Evolutionary conservation across 2,329 filamentous ascomycete species (phyloP), one percentile per base, ranked within the genome.

Genomic region (Sarocladium kiliense): DNA sequence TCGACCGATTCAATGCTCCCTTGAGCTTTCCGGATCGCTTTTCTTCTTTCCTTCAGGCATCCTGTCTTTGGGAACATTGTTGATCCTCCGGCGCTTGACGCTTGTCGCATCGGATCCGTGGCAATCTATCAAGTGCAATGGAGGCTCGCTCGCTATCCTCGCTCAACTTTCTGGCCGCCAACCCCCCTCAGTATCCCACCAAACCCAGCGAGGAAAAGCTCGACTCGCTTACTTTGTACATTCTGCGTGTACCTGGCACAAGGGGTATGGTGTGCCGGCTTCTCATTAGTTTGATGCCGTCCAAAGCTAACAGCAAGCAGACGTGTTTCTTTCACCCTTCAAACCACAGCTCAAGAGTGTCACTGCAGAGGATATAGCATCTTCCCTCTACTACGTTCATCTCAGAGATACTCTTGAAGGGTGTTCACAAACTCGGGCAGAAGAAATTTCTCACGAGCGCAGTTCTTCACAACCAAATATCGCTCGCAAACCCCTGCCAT

Each of bases 361-460:
- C 59, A 95, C 91, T 0, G 86, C 83, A 44, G 87, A 92, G 67
- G 93, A 97, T 66, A 86, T 99, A 50, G 84, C 87, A 55, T 90
- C 85, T 63, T 96, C 88, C 14, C 79, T 99, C 4, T 99, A 97
- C 72, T 97, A 94, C 67, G 76, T 97, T 54, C 93, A 97, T 71
- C 81, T 95, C 37, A 39, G 50, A 27, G 50, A 53, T 30, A 14
- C 32, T 39, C 3, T 7, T 4, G 32, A 53, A 27, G 50, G 26
- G 5, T 2, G 12, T 11, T 16, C 3, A 10, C 11, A 14, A 26
- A 14, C 10, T 5, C 32, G 14, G 27, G 9, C 30, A 21, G 27
- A 34, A 10, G 67, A 72, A 58, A 70, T 73, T 47, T 72, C 74
- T 27, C 77, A 77, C 59, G 68, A 72, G 53, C 76, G 78, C 54